Evolutionary conservation across 805 yeast species (phyloP).

Genomic region (Suhomyces tanzawaensis): DNA sequence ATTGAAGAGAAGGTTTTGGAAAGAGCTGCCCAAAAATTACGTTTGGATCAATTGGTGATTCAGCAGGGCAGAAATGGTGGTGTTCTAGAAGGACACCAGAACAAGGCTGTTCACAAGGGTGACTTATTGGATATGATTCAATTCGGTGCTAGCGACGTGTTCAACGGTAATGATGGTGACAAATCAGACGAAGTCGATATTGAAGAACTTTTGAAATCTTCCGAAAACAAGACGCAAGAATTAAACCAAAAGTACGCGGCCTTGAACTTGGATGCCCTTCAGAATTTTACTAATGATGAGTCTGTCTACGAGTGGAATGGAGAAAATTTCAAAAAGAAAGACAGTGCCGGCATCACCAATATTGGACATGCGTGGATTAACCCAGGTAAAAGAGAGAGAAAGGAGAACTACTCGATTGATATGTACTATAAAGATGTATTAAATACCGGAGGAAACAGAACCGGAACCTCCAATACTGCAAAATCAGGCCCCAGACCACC

Average conservation of each 20-base stretch:
- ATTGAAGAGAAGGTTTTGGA: conserved; percentile 81
- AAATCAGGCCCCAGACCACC: conserved; percentile 77
- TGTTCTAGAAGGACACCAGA: conserved; percentile 31
- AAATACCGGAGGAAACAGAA: conserved; percentile 60
- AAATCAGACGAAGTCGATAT: conserved; percentile 47
- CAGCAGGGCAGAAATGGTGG: conserved; percentile 62
- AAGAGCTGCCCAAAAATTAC: conserved; percentile 75
- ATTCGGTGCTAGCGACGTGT: conserved; percentile 73
- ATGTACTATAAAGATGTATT: conserved; percentile 80
- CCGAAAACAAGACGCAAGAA: conserved; percentile 63
- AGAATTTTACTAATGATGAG: conserved; percentile 62
- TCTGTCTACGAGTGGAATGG: conserved; percentile 88
- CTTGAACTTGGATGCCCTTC: conserved; percentile 73
- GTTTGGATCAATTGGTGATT: conserved; percentile 78
- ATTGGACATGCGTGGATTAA: conserved; percentile 70
- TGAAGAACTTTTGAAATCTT: conserved; percentile 56
- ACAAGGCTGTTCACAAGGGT: conserved; percentile 54
- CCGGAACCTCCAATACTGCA: conserved; percentile 33
- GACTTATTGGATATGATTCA: conserved; percentile 81
- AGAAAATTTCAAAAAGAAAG: conserved; percentile 69
- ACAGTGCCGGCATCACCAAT: conserved; percentile 46
- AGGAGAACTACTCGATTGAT: conserved; percentile 83
- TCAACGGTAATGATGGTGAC: conserved; percentile 25
- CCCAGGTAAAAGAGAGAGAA: conserved; percentile 81
- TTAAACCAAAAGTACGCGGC: conserved; percentile 62